phyloP scores from a whole-genome alignment of 2,329 filamentous ascomycete species.

The Penicillium sp. region DNA sequence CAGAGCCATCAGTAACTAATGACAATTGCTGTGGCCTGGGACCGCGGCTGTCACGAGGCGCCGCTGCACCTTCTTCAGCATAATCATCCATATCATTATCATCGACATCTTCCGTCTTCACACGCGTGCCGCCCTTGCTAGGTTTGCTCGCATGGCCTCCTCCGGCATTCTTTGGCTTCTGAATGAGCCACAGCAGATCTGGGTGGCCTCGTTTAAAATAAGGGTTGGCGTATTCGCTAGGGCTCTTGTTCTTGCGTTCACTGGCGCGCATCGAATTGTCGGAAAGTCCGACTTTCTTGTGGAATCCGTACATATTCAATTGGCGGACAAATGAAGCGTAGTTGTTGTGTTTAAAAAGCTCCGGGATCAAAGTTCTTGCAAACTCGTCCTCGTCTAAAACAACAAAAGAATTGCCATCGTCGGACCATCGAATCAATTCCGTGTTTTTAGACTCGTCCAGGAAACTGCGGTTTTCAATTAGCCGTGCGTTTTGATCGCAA shows the following conservation, averaged over 20 bases:
- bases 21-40: slow-evolving; percentile 45
- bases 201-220: slow-evolving; percentile 93
- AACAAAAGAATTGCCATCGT: slow-evolving; percentile 93
- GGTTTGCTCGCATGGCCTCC: slow-evolving; percentile 53
- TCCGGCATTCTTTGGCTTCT: slow-evolving; percentile 79
- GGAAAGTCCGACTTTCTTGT: slow-evolving; percentile 77
- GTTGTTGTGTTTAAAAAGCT: slow-evolving; percentile 77
- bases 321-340: slow-evolving; percentile 75
- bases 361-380: slow-evolving; percentile 69
- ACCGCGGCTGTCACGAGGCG: slow-evolving; percentile 35
- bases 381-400: slow-evolving; percentile 94
- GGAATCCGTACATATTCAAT: slow-evolving; percentile 65
- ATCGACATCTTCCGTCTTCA: slow-evolving; percentile 59
- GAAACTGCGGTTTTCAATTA: slow-evolving; percentile 62
- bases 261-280: slow-evolving; percentile 98
- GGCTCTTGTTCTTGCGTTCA: slow-evolving; percentile 95
- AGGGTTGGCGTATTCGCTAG: slow-evolving; percentile 95
- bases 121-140: slow-evolving; percentile 41
- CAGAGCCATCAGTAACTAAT: slow-evolving; percentile 40
- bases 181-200: slow-evolving; percentile 91
- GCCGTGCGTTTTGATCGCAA: neutral
- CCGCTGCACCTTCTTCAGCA: slow-evolving; percentile 41
- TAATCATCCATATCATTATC: slow-evolving; percentile 64
- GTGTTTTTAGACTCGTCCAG: slow-evolving; percentile 90
- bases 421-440: slow-evolving; percentile 94